Percentiles rank a stretch among this genome's conserved stretches.
phyloP scores from a whole-genome alignment of 2,329 filamentous ascomycete genomes.

The Dactylellina leptospora region DNA sequence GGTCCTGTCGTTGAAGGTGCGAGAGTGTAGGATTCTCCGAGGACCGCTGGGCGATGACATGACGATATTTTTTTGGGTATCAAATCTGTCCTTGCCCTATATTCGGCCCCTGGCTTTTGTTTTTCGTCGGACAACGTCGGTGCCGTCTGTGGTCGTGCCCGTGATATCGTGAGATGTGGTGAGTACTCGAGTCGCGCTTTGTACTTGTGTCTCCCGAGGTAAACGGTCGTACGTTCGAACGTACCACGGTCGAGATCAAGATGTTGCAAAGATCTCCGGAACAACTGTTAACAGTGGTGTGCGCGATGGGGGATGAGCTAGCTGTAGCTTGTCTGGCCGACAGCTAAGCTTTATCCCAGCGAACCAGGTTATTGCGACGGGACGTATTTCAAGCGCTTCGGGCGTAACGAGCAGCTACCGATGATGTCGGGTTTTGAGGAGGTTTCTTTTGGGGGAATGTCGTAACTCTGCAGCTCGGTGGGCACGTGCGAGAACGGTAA shows the following conservation, averaged over 20 bases:
- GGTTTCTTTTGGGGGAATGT: constrained; percentile 11
- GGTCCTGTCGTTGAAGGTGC: constrained; percentile 44
- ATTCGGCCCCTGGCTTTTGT: background rate
- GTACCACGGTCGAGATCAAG: background rate
- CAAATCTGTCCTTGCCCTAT: background rate
- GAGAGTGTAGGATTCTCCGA: constrained; percentile 51
- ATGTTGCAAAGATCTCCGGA: constrained; percentile 6
- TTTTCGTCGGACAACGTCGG: too few species aligned
- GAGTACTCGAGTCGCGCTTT: too few species aligned
- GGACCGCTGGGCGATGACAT: constrained; percentile 53
- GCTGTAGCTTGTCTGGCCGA: constrained; percentile 28
- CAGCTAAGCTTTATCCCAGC: constrained; percentile 25
- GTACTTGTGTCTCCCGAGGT: constrained; percentile 15
- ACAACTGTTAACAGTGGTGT: too few species aligned
- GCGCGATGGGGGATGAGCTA: constrained; percentile 18
- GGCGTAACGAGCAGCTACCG: background rate
- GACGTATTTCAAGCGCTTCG: background rate
- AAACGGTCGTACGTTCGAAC: background rate
- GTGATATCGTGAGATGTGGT: background rate
- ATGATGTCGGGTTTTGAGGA: background rate
- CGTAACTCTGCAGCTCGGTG: constrained; percentile 35
- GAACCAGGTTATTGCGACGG: constrained; percentile 17
- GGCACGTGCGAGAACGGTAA: constrained; percentile 17
- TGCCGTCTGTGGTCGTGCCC: background rate
- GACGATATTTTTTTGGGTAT: constrained; percentile 4